Conservation (phyloP, 768 basidiomycete species). For the Suillus subluteus region DNA sequence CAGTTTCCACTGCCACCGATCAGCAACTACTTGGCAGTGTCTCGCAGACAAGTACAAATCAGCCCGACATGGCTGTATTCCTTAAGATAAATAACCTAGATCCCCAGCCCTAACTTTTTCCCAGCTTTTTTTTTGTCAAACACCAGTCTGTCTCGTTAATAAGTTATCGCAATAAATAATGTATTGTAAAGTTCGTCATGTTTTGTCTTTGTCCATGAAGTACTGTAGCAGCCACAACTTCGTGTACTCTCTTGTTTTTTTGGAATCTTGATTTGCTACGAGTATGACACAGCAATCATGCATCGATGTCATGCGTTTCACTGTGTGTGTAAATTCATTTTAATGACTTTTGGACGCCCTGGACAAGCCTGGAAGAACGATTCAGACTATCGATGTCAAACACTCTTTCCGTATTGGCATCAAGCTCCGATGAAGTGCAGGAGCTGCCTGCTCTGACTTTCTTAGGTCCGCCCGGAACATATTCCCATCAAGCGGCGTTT, state of each 20-base stretch:
- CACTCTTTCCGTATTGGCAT: not conserved
- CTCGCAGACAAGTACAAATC: conserved; percentile 13
- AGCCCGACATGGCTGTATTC: conserved; percentile 19
- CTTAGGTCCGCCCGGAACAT: conserved; percentile 72
- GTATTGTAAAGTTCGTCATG: not conserved
- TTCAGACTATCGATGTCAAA: not conserved
- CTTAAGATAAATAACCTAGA: conserved; percentile 10
- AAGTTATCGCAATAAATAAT: conserved; percentile 11
- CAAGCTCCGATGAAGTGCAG: conserved; percentile 14
- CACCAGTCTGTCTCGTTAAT: not conserved
- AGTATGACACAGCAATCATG: not conserved
- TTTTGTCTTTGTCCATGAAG: not conserved
- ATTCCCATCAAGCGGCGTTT: conserved; percentile 64
- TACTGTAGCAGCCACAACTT: not conserved
- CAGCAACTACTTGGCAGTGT: conserved; percentile 17
- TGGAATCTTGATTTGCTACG: not conserved
- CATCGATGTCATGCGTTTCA: too few relatives aligned
- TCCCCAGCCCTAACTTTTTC: not conserved
- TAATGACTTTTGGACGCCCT: not conserved
- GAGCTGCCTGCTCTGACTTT: conserved; percentile 45
- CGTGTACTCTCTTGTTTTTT: not conserved
- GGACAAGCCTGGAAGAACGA: not conserved
- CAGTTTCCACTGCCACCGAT: conserved; percentile 15
- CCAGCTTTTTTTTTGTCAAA: not conserved
- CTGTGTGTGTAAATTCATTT: not conserved